A percentile compares a stretch with the other conserved stretches of the same genome.
These are phyloP conservation scores for Juglanconis juglandina DNA, from an alignment of 2,329 filamentous ascomycete species.

Conservation along the genomic window DNA sequence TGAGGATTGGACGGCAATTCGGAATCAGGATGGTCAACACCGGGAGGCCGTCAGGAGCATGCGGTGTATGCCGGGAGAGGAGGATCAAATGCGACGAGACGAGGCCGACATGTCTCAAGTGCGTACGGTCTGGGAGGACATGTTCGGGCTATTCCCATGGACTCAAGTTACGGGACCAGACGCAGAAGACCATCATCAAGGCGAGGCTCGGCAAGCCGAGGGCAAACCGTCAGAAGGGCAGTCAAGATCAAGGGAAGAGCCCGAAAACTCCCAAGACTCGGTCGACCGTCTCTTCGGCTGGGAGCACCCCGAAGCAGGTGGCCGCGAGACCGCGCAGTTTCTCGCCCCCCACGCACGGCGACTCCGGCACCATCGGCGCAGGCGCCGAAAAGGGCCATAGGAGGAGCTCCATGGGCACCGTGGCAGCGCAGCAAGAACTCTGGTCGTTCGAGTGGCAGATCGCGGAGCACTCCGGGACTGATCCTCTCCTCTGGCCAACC, in stretches of 20 bases:
- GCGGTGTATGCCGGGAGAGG: conserved; percentile 13
- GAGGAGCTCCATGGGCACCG: neutral
- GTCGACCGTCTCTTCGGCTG: neutral
- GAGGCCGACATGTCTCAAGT: conserved; percentile 16
- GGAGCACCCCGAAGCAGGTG: neutral
- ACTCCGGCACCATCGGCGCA: neutral
- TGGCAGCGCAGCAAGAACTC: neutral
- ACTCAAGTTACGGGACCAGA: conserved; percentile 8
- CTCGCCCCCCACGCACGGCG: neutral
- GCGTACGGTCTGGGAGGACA: conserved; percentile 6
- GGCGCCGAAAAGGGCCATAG: neutral
- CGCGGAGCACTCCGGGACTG: neutral
- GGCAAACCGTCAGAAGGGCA: neutral
- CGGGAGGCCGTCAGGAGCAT: conserved; percentile 11
- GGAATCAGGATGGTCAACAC: conserved; percentile 10
- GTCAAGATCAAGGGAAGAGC: neutral
- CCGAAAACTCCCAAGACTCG: neutral
- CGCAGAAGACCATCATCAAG: conserved; percentile 12
- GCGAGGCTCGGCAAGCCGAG: conserved; percentile 4
- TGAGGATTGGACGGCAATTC: neutral
- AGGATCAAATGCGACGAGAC: conserved; percentile 17
- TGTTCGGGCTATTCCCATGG: conserved; percentile 13
- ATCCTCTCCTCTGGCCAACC: neutral
- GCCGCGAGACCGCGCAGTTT: neutral
- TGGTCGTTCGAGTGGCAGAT: neutral